A percentile compares a stretch with the other conserved stretches of the same genome.
Conservation (phyloP, 75 land plant species). For the Pinus tabuliformis region DNA sequence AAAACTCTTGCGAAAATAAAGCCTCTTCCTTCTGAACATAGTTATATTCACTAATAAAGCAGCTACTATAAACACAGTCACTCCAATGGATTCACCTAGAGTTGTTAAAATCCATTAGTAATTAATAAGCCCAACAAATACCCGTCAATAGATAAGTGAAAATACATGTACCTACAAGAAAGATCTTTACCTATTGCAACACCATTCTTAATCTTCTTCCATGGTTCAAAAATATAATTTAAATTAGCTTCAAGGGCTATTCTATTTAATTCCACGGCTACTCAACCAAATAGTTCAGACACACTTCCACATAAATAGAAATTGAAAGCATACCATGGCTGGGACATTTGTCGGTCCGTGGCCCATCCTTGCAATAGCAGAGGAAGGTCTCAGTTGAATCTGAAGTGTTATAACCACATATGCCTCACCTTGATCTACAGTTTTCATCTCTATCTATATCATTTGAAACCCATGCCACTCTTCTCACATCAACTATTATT, state of each 20-base stretch:
- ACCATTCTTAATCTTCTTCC: neutral
- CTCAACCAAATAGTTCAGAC: no score
- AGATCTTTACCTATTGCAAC: neutral
- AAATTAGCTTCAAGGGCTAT: neutral
- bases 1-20: no score
- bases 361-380: neutral
- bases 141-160: no score
- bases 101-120: no score
- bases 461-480: neutral
- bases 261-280: neutral
- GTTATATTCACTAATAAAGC: neutral
- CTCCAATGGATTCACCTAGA: no score
- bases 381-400: neutral
- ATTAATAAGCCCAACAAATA: no score
- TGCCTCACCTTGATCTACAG: neutral
- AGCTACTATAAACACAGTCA: neutral
- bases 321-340: neutral
- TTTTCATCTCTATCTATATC: neutral
- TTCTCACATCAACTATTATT: no score
- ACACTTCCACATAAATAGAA: no score
- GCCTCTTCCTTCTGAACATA: neutral
- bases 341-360: neutral
- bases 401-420: neutral
- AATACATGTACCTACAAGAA: no score
- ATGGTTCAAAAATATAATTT: no score